These are phyloP conservation scores for Ustilago bromivora DNA, from an alignment of 1,284 basidiomycete genomes.

Conservation along the genomic window DNA sequence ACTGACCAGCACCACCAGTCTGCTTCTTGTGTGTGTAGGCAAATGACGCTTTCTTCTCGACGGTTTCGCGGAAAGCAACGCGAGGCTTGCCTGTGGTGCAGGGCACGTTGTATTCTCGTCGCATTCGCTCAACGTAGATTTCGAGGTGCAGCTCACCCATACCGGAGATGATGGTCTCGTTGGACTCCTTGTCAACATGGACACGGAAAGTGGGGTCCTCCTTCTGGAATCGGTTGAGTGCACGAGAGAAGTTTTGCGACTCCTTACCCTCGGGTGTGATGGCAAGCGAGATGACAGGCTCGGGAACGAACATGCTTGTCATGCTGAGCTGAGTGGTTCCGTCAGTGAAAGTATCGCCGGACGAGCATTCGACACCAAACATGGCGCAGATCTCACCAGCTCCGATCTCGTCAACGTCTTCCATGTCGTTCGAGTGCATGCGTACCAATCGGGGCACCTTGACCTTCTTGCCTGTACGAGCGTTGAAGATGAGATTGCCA, in stretches of 20 bases:
- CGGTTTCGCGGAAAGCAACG: constrained; percentile 96
- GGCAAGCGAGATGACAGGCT: constrained; percentile 95
- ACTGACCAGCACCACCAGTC: constrained; percentile 96
- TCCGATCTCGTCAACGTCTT: constrained; percentile 92
- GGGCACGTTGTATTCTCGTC: constrained; percentile 94
- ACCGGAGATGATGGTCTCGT: constrained; percentile 99
- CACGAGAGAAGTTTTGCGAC: constrained; percentile 86
- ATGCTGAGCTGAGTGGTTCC: constrained; percentile 67
- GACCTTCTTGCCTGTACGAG: constrained; percentile 94
- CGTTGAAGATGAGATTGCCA: constrained; percentile 88
- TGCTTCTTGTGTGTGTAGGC: constrained; percentile 98
- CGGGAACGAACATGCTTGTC: constrained; percentile 99
- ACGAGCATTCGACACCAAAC: constrained; percentile 98
- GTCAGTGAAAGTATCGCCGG: constrained; percentile 94
- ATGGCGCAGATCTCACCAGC: constrained; percentile 99
- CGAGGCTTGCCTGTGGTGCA: constrained; percentile 95
- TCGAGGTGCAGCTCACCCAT: constrained; percentile 99
- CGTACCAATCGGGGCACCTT: constrained; percentile 97
- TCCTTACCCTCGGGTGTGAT: constrained; percentile 92
- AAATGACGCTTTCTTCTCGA: constrained; percentile 85
- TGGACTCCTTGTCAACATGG: constrained; percentile 91
- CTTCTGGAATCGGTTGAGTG: constrained; percentile 97
- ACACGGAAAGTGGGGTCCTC: constrained; percentile 99
- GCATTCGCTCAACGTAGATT: constrained; percentile 99
- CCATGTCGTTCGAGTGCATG: constrained; percentile 99